phyloP scores from a whole-genome alignment of 345 rosid genomes.

The Eucalyptus lansdowneana region DNA sequence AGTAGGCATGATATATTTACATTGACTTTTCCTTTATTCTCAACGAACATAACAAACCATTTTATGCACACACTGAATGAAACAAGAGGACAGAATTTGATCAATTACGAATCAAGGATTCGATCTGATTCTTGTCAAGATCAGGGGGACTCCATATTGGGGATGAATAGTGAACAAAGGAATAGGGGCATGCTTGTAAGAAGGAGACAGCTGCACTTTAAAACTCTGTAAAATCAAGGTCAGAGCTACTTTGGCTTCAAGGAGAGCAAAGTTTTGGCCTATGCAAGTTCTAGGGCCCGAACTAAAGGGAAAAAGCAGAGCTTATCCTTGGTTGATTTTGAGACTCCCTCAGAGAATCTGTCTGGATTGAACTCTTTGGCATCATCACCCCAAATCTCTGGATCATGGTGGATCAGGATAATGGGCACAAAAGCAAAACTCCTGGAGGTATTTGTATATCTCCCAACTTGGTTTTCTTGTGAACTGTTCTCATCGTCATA shows the following conservation, averaged over 20 bases:
- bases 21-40: too few species aligned
- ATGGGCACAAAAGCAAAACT: background rate
- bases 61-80: rapidly evolving
- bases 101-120: background rate
- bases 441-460: background rate
- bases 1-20: too few species aligned
- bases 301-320: background rate
- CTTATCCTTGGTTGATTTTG: background rate
- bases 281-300: background rate
- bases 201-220: background rate
- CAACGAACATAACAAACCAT: too few species aligned
- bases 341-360: background rate
- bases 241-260: background rate
- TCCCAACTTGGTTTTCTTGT: background rate
- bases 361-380: background rate
- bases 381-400: background rate
- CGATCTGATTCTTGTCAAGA: background rate
- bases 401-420: background rate
- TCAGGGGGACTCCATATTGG: background rate
- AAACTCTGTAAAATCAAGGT: background rate
- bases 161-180: background rate
- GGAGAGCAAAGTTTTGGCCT: background rate
- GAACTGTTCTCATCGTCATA: background rate
- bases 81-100: background rate
- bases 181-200: background rate